phyloP scores from a whole-genome alignment of 78 protist species.

The Diacronema lutheri region DNA sequence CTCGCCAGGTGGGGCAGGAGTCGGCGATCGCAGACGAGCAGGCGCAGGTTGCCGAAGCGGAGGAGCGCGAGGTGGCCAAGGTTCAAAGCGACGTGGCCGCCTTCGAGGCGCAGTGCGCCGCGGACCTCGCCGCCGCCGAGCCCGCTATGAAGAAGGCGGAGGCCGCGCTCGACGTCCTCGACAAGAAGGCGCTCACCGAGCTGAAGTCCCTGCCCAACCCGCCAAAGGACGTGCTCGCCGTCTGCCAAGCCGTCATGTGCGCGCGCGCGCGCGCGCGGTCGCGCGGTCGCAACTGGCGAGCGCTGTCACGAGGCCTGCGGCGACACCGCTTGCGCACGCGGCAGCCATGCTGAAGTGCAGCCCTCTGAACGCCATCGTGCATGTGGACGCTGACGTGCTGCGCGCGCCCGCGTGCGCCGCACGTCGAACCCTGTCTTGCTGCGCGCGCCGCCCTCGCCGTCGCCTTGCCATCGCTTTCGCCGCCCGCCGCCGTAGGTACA shows the following conservation, averaged over 20 bases:
- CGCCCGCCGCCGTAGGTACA: too few relatives aligned
- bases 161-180: slow-evolving; percentile 71
- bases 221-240: slow-evolving; percentile 41
- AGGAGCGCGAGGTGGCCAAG: slow-evolving; percentile 14
- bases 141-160: slow-evolving; percentile 69
- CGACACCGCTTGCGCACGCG: slow-evolving; percentile 18
- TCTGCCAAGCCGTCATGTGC: slow-evolving; percentile 54
- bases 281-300: too few relatives aligned
- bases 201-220: slow-evolving; percentile 69
- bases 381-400: too few relatives aligned
- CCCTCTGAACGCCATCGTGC: too few relatives aligned
- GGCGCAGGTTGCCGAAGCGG: slow-evolving; percentile 6
- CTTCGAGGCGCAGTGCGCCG: slow-evolving; percentile 51
- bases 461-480: too few relatives aligned
- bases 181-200: slow-evolving; percentile 63
- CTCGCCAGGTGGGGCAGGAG: slow-evolving; percentile 65
- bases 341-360: slow-evolving; percentile 63
- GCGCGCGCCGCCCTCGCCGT: too few relatives aligned
- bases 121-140: slow-evolving; percentile 64
- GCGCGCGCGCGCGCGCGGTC: too few relatives aligned
- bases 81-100: neutral
- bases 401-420: too few relatives aligned
- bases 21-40: slow-evolving; percentile 51
- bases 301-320: too few relatives aligned
- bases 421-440: too few relatives aligned